Conservation (phyloP, 2,329 filamentous ascomycete species). For the Fusarium acutatum region DNA sequence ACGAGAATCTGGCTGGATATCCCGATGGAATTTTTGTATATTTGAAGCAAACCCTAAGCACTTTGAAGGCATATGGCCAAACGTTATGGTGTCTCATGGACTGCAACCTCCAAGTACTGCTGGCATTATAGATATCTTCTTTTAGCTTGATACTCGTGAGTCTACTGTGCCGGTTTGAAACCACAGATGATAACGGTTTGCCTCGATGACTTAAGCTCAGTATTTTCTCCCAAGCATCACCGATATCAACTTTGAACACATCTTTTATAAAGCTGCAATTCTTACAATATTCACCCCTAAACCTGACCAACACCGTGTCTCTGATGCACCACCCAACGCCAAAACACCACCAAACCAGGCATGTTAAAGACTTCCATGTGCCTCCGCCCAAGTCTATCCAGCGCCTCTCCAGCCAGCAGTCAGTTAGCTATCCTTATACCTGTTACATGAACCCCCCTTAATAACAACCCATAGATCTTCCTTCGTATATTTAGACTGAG, state of each 20-base stretch:
- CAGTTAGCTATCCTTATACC: slow-evolving; percentile 11
- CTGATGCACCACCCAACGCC: slow-evolving; percentile 43
- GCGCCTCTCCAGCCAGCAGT: slow-evolving; percentile 7
- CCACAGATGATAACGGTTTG: neutral
- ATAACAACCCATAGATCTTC: neutral
- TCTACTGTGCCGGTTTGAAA: neutral
- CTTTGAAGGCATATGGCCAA: neutral
- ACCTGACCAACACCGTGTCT: slow-evolving; percentile 40
- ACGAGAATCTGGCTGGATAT: neutral
- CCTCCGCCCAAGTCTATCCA: slow-evolving; percentile 25
- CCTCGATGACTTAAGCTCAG: neutral
- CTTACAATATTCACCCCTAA: slow-evolving; percentile 19
- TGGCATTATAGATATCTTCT: neutral
- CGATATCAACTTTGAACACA: neutral
- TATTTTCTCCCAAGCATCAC: neutral
- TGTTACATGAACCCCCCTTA: slow-evolving; percentile 5
- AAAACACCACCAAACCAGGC: slow-evolving; percentile 38
- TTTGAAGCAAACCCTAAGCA: neutral
- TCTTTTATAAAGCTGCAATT: slow-evolving; percentile 9
- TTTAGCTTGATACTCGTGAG: neutral
- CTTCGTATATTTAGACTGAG: slow-evolving; percentile 6
- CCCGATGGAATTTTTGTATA: too few species aligned
- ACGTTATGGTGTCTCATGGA: neutral
- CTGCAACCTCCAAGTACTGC: neutral
- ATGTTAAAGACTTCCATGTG: slow-evolving; percentile 20